Conservation (phyloP, 1,284 basidiomycete genomes). For the Trichosporon ovoides region DNA sequence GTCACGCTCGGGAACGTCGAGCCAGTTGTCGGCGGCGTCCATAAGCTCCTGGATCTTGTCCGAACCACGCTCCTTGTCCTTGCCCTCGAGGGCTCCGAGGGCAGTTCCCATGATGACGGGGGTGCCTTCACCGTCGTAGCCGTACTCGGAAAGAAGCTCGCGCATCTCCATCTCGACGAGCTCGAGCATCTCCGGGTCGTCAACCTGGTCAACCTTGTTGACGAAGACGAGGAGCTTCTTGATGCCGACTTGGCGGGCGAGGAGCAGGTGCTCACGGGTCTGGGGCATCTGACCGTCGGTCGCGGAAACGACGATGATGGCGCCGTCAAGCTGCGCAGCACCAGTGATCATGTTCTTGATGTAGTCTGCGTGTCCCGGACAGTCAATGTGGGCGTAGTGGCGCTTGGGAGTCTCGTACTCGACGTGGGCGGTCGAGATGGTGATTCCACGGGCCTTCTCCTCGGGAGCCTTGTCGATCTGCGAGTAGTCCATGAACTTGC, state of each 20-base stretch:
- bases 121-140: constrained; percentile 94
- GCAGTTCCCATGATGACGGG: constrained; percentile 97
- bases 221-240: constrained; percentile 99
- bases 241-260: constrained; percentile 97
- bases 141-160: constrained; percentile 86
- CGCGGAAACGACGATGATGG: constrained; percentile 95
- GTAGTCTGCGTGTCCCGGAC: constrained; percentile 64
- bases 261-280: constrained; percentile 94
- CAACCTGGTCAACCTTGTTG: constrained; percentile 91
- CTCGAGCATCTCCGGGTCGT: constrained; percentile 97
- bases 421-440: constrained; percentile 82
- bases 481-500: constrained; percentile 94
- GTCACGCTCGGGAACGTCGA: constrained; percentile 92
- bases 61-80: constrained; percentile 69
- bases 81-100: constrained; percentile 85
- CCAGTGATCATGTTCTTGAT: constrained; percentile 99
- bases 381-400: constrained; percentile 99
- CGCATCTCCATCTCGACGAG: constrained; percentile 99
- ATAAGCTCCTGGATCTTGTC: constrained; percentile 81
- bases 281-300: constrained; percentile 99
- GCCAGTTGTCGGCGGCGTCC: constrained; percentile 86
- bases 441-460: constrained; percentile 99
- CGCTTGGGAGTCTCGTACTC: constrained; percentile 91
- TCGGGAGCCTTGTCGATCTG: constrained; percentile 99
- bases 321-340: constrained; percentile 98